Conservation (phyloP, 495 filamentous ascomycete genomes). For the Polyplosphaeria fusca region DNA sequence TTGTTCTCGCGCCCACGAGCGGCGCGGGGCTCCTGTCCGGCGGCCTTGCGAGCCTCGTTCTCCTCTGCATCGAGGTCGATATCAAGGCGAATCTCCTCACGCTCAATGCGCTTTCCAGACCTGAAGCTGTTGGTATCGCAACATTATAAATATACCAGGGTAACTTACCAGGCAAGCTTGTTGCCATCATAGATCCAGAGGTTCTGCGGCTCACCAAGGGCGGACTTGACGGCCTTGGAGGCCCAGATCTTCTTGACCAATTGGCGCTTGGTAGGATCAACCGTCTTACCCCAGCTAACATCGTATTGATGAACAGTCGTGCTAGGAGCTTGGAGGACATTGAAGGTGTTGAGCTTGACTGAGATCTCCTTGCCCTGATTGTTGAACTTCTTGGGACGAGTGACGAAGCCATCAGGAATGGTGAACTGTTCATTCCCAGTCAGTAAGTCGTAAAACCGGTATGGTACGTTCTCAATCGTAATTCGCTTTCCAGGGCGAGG, state of each 20-base stretch:
- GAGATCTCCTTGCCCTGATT: slow-evolving; percentile 52
- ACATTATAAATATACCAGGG: slow-evolving; percentile 1
- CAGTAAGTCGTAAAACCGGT: slow-evolving; percentile 15
- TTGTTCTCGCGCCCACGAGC: slow-evolving; percentile 18
- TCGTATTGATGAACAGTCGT: slow-evolving; percentile 76
- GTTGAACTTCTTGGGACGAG: slow-evolving; percentile 33
- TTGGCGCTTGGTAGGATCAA: slow-evolving; percentile 57
- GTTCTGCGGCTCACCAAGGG: slow-evolving; percentile 44
- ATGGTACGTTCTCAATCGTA: background rate
- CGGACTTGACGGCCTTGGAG: slow-evolving; percentile 53
- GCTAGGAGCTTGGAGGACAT: slow-evolving; percentile 53
- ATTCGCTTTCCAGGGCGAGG: background rate
- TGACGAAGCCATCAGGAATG: slow-evolving; percentile 20
- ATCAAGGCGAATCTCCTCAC: slow-evolving; percentile 44
- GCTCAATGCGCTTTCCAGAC: slow-evolving; percentile 38
- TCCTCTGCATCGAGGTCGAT: slow-evolving; percentile 68
- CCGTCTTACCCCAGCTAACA: slow-evolving; percentile 47
- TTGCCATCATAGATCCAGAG: slow-evolving; percentile 74
- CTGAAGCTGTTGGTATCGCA: slow-evolving; percentile 19
- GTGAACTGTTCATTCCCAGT: slow-evolving; percentile 17
- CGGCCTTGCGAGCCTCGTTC: slow-evolving; percentile 30
- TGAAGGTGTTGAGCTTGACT: slow-evolving; percentile 71
- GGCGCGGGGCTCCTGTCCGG: slow-evolving; percentile 29
- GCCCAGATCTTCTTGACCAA: slow-evolving; percentile 73
- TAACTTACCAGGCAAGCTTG: slow-evolving; percentile 69